Conservation (phyloP, 2,329 filamentous ascomycete genomes). For the Aspergillus sclerotialis region DNA sequence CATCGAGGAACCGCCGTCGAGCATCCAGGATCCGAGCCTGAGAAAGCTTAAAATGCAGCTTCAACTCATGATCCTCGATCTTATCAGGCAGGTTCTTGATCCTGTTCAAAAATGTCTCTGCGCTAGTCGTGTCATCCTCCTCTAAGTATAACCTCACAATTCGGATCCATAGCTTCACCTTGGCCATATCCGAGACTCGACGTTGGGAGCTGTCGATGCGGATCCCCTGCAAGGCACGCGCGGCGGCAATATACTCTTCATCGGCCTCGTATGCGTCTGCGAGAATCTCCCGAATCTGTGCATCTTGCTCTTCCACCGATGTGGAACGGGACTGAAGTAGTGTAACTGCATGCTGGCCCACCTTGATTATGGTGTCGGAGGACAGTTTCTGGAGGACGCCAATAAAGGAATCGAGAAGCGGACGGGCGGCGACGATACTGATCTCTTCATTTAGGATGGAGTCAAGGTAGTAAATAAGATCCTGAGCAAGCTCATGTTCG, state of each 20-base stretch:
- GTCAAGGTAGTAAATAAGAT: constrained; percentile 62
- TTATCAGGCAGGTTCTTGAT: constrained; percentile 84
- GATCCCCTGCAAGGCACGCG: constrained; percentile 71
- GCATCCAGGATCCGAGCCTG: constrained; percentile 92
- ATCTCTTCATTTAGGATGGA: constrained; percentile 64
- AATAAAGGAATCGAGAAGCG: constrained; percentile 65
- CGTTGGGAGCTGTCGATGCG: constrained; percentile 85
- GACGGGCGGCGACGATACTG: constrained; percentile 68
- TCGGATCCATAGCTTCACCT: constrained; percentile 80
- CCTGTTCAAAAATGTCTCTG: constrained; percentile 85
- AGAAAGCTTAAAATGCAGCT: constrained; percentile 80
- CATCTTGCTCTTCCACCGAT: constrained; percentile 80
- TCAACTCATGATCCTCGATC: constrained; percentile 65
- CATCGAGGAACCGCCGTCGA: constrained; percentile 80
- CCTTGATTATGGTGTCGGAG: constrained; percentile 61
- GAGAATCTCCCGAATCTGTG: constrained; percentile 68
- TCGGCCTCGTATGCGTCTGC: constrained; percentile 75
- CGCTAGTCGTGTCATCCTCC: constrained; percentile 79
- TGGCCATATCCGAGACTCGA: constrained; percentile 71
- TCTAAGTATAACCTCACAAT: constrained; percentile 93
- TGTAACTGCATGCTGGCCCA: constrained; percentile 66
- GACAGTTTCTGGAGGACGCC: constrained; percentile 48
- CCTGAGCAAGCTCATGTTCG: constrained; percentile 44
- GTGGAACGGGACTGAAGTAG: constrained; percentile 60
- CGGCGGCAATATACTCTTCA: constrained; percentile 74